Base-by-base conservation (phyloP, 2,329 filamentous ascomycete species). In the Monilinia fructicola region DNA sequence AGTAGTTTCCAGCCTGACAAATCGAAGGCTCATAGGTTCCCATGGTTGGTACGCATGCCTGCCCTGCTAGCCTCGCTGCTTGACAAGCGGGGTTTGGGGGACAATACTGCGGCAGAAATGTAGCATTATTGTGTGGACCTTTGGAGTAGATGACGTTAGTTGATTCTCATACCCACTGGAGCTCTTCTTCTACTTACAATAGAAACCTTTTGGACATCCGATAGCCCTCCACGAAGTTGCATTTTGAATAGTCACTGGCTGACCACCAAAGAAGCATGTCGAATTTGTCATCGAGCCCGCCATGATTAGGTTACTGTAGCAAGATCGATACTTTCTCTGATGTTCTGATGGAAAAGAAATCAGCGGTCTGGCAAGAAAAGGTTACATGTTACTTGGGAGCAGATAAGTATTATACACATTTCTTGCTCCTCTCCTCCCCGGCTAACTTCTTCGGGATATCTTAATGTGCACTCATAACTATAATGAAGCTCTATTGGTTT, bases 1-100 rank as follows among this genome's bases (percentile, higher is more conserved):
- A 86, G 68, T 84, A 85, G 61, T 74, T 77, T 2, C 83, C 83
- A 48, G 78, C 70, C 52, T 78, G 77, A 71, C 84, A 86, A 10
- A 85, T 73, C 4, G 82, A 76, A 1, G 84, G 84, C 69, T 86
- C 84, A 62, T 82, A 81, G 46, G 16, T 48, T 21, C 71, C 71
- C 56, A 72, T 69, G 10, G 64, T 50, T 16, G 70, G 64, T 38
- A 31, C 38, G 40, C 71, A 71, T n/a, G 48, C 56, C n/a, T 16
- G 42, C 12, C 70, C 70, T 21, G 68, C 65, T 38, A 73, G 56
- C 56, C 73, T 54, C 12, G 44, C 31, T 14, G 55, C 21, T 46
- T 68, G 66, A 58, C 74, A 75, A 9, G 48, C 40, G 23, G 68
- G 65, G 21, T 55, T 48, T 21, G 74, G 73, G 10, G 71, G 66